Conservation (phyloP, 495 filamentous ascomycete species). For the Cladorrhinum samala region DNA sequence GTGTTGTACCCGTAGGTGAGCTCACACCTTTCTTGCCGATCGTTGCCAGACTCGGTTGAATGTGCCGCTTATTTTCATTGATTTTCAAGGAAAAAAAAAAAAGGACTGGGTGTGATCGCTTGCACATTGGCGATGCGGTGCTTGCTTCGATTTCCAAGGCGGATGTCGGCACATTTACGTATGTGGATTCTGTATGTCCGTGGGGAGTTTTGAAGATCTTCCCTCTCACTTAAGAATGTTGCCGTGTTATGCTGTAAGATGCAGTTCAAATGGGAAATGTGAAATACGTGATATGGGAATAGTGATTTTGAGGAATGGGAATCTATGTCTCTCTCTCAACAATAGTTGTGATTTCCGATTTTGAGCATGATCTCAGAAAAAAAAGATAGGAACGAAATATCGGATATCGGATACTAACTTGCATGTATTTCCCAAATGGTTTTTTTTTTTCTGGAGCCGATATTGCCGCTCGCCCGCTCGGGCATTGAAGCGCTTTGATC, state of each 20-base stretch:
- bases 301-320: too few species aligned
- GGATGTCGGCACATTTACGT: background rate
- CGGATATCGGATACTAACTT: background rate
- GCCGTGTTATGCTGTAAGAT: too few species aligned
- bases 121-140: background rate
- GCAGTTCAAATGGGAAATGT: background rate
- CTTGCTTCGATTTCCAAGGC: background rate
- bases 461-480: background rate
- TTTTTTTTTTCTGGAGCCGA: background rate
- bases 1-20: too few species aligned
- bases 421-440: too few species aligned
- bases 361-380: background rate
- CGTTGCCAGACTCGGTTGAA: conserved; percentile 10
- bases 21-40: too few species aligned
- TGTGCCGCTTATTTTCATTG: conserved; percentile 3
- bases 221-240: too few species aligned
- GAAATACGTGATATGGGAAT: background rate
- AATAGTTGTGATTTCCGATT: background rate
- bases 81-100: background rate
- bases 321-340: background rate
- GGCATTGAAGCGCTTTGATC: background rate
- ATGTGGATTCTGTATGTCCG: too few species aligned
- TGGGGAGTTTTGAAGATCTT: too few species aligned
- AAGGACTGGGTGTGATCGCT: background rate
- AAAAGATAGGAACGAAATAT: too few species aligned